Base-by-base conservation (phyloP, 345 rosid species). In the Theobroma cacao region DNA sequence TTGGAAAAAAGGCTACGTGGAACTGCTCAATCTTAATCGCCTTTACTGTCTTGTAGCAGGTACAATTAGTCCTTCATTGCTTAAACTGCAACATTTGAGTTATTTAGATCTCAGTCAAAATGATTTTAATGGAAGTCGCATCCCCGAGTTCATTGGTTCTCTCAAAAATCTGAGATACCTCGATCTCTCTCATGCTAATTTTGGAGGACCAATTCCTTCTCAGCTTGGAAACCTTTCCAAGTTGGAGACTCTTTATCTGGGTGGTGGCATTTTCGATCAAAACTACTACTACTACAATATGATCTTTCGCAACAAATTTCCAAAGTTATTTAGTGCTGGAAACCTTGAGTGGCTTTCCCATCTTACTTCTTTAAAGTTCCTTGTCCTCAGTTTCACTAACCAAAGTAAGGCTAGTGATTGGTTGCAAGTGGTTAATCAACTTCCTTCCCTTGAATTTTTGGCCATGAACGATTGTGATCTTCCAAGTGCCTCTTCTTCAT, bases 51-150 rank as follows among this genome's bases (percentile, higher is more conserved):
- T 50, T 55, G 76, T 88, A 72, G 61, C 66, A 53, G 91, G 92
- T 67, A 82, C 84, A 78, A 56, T 89, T 6, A 78, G 73, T 45
- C 45, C 76, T 50, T 89, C 91, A 45, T 48, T 87, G 50, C 67
- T 85, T 7, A 47, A 70, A 26, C 81, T 89, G 78, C 75, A 75
- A n/a, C n/a, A n/a, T n/a, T n/a, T n/a, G n/a, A n/a, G n/a, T n/a
- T 85, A 86, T 15, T 74, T 89, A 33, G 91, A 89, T 75, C 45
- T 89, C 66, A 85, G 91, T 59, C 31, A 3, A 43, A 86, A 83
- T 53, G 78, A 81, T 48, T 88, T 89, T 65, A 60, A 13, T 9
- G 86, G 83, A 8, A 31, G 36, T 24, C 65, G 10, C 53, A 67
- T 88, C 28, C 92, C 90, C 1, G 55, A 68, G 24, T 85, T 85